Evolutionary conservation across 2,329 filamentous ascomycete genomes (phyloP), one percentile per base, ranked within the genome.

Genomic region (Diaporthe humulicola): DNA sequence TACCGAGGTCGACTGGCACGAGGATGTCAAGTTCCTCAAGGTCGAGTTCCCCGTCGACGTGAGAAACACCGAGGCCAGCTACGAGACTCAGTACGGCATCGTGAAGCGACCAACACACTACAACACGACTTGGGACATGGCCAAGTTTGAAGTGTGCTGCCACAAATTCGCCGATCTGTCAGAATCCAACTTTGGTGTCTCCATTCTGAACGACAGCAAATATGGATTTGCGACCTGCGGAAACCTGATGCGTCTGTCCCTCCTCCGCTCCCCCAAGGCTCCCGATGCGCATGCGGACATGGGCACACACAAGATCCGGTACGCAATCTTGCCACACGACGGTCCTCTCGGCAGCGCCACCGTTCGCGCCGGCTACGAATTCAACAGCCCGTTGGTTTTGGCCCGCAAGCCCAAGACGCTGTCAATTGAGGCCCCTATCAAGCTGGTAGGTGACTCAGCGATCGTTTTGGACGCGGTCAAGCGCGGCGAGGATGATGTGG

Each of bases 1-100:
- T 54, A 93, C 93, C 69, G 95, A 97, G 78, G 94, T 98, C n/a
- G 95, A 98, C 81, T 99, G 97, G 97, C 94, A 93, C 78, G 97
- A 99, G 84, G 95, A 92, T 17, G 98, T 97, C 93, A 98, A 97
- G 82, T 98, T 98, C 88, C 90, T 99, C 81, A 99, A 99, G 88
- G 96, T 98, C 69, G 97, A 99, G 83, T 99, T 99, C 85, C 96
- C 97, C 0, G 96, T 98, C 77, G 93, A 97, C 80, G 89, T 98
- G 77, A 91, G 92, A 78, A 98, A 96, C 84, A 98, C 93, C 0
- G 95, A 98, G 84, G 97, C 97, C 42, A 94, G 92, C 17, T 99
- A 99, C 83, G 97, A 99, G 84, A 98, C 95, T 10, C 96, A 98
- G 80, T 98, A 95, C 81, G 96, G 96, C 79, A 91, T 98, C 78